phyloP scores from a whole-genome alignment of 768 basidiomycete species.

The Amanita rubescens region DNA sequence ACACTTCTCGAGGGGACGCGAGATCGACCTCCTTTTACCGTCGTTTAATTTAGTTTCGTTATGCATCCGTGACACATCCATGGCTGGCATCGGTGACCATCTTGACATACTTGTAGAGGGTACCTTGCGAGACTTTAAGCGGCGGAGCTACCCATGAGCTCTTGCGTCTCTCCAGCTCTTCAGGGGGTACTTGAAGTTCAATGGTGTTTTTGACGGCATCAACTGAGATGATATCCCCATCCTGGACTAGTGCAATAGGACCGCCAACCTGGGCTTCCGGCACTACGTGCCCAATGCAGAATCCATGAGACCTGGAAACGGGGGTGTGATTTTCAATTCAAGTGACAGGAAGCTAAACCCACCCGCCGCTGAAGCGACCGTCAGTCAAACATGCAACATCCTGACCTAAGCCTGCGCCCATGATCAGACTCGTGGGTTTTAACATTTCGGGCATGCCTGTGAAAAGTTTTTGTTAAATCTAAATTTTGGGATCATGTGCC shows the following conservation, averaged over 20 bases:
- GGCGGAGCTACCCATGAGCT: slow-evolving; percentile 78
- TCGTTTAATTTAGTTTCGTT: slow-evolving; percentile 14
- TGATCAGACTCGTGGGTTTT: slow-evolving; percentile 95
- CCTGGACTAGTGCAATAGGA: slow-evolving; percentile 83
- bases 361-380: slow-evolving; percentile 98
- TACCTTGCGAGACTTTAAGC: slow-evolving; percentile 75
- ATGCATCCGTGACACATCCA: slow-evolving; percentile 88
- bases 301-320: slow-evolving; percentile 80
- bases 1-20: background rate
- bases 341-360: slow-evolving; percentile 24
- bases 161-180: slow-evolving; percentile 70
- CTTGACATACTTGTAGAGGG: slow-evolving; percentile 85
- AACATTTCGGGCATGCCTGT: slow-evolving; percentile 99
- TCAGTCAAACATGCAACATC: slow-evolving; percentile 98
- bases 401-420: slow-evolving; percentile 94
- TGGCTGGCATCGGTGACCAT: slow-evolving; percentile 85
- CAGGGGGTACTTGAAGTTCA: slow-evolving; percentile 65
- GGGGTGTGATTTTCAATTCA: slow-evolving; percentile 6
- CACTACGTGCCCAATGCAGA: slow-evolving; percentile 94
- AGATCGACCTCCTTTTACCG: background rate
- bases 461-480: background rate
- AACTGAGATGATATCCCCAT: slow-evolving; percentile 83
- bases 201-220: slow-evolving; percentile 86
- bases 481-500: background rate
- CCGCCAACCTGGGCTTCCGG: slow-evolving; percentile 95